Evolutionary conservation across 225 moss, liverwort and hornwort species (phyloP).

Genomic region (Polytrichum commune): DNA sequence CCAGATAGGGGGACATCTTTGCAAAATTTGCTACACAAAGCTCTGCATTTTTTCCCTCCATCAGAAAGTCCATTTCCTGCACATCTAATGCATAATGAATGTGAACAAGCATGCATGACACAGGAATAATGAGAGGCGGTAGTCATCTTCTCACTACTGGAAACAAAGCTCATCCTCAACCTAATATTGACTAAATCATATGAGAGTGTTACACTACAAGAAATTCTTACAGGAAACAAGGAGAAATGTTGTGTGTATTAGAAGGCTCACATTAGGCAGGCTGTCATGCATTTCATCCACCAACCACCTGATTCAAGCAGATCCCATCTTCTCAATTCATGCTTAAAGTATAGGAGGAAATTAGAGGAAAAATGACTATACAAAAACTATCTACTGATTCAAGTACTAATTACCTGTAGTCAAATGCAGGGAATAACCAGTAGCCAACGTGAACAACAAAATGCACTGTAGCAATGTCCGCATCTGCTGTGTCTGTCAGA

Average conservation of each 20-base stretch:
- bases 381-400: too few relatives aligned
- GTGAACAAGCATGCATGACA: too few relatives aligned
- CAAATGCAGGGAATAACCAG: slow-evolving; percentile 74
- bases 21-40: slow-evolving; percentile 57
- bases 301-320: slow-evolving; percentile 48
- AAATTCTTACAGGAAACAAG: background rate
- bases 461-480: slow-evolving; percentile 87
- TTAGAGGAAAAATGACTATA: too few relatives aligned
- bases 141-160: background rate
- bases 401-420: slow-evolving; percentile 56
- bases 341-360: background rate
- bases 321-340: background rate
- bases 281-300: slow-evolving; percentile 85
- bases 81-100: slow-evolving; percentile 4
- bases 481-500: slow-evolving; percentile 79
- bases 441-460: slow-evolving; percentile 59
- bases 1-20: slow-evolving; percentile 62
- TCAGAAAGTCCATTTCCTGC: slow-evolving; percentile 83
- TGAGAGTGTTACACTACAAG: too few relatives aligned
- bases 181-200: too few relatives aligned
- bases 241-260: too few relatives aligned
- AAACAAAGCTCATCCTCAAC: too few relatives aligned
- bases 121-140: too few relatives aligned
- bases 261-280: slow-evolving; percentile 63
- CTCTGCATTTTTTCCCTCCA: slow-evolving; percentile 74